Conservation (phyloP, 202 grass and related monocot species). For the Panicum virgatum region DNA sequence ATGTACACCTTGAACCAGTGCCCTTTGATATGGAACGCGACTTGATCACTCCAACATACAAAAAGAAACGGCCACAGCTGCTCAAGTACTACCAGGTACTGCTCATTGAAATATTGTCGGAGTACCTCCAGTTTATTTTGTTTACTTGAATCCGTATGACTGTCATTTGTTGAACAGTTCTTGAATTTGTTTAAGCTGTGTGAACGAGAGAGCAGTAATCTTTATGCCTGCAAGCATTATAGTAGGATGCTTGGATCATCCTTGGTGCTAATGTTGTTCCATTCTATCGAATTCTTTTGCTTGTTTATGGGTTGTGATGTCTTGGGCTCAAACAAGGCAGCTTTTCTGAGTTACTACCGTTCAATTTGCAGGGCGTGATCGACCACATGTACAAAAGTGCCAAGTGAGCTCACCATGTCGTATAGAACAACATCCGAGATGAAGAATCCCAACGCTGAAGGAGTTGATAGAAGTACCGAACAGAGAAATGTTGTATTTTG, state of each 20-base stretch:
- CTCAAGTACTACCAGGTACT: constrained; percentile 94
- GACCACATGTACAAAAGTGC: constrained; percentile 64
- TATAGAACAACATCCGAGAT: constrained; percentile 7
- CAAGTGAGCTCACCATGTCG: constrained; percentile 37
- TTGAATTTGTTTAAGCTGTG: constrained; percentile 24
- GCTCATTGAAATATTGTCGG: neutral
- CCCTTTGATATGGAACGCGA: constrained; percentile 95
- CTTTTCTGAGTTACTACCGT: constrained; percentile 23
- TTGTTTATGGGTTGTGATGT: neutral
- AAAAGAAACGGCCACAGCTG: constrained; percentile 91
- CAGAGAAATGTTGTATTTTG: neutral
- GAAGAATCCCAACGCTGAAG: constrained; percentile 8
- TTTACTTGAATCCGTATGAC: neutral
- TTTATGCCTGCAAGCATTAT: neutral
- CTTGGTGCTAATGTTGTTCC: neutral
- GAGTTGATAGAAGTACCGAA: constrained; percentile 15
- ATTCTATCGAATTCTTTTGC: constrained; percentile 21
- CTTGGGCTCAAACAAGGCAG: neutral
- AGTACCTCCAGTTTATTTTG: neutral
- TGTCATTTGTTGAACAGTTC: neutral
- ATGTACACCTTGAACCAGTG: constrained; percentile 73
- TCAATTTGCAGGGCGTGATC: constrained; percentile 53
- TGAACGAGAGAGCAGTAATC: neutral
- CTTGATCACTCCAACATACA: constrained; percentile 92
- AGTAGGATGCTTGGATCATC: neutral